Conservation (phyloP, 306 rosid species). For the Morella rubra region DNA sequence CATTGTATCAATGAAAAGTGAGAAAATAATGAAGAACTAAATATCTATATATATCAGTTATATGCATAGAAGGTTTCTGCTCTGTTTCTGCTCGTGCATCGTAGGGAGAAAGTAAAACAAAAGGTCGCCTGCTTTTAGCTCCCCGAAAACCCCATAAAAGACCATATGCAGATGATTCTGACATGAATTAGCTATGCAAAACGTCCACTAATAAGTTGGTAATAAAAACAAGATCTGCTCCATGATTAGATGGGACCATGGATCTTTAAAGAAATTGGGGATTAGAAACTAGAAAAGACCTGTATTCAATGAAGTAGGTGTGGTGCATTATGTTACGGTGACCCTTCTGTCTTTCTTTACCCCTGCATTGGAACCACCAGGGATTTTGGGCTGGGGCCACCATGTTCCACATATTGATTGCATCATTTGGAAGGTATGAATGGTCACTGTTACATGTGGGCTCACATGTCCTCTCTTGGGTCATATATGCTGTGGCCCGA, state of each 20-base stretch:
- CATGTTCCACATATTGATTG: conserved; percentile 23
- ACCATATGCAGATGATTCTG: background rate
- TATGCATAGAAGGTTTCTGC: background rate
- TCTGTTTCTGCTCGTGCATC: background rate
- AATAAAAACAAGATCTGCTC: background rate
- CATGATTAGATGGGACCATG: too few species aligned
- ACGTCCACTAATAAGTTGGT: background rate
- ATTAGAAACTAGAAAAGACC: background rate
- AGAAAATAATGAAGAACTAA: background rate
- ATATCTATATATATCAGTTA: background rate
- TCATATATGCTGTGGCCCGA: conserved; percentile 22
- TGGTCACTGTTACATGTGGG: conserved; percentile 33
- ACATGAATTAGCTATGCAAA: background rate
- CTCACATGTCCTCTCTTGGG: conserved; percentile 26
- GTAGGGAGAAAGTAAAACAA: background rate
- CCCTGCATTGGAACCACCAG: conserved; percentile 16
- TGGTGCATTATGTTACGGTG: conserved; percentile 13
- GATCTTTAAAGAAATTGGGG: background rate
- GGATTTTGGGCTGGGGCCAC: conserved; percentile 21
- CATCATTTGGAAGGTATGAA: conserved; percentile 1
- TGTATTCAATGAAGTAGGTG: background rate
- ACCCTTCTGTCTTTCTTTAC: conserved; percentile 4
- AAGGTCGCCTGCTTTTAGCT: background rate
- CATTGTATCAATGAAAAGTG: conserved; percentile 10
- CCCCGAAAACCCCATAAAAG: background rate